Base-by-base conservation (phyloP, 129 eudicot genomes). In the Centaurea solstitialis region DNA sequence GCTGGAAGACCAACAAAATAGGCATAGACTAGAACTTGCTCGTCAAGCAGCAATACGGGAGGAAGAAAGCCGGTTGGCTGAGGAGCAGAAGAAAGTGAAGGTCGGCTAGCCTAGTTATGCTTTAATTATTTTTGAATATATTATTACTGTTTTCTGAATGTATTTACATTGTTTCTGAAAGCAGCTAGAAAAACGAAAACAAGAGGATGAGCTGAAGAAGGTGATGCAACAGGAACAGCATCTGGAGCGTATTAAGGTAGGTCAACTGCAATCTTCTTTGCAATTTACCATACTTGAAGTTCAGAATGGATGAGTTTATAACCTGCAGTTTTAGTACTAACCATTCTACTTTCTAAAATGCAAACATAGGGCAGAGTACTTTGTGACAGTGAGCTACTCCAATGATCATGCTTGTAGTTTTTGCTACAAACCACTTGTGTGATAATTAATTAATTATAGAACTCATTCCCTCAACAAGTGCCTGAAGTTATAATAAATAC, bases 131-230 rank as follows among this genome's bases (percentile, higher is more conserved):
- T 59, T 2, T 13, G 7, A 72, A 39, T 23, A 5, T 28, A 37
- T 70, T 61, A 38, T 57, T 76, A 22, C 72, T 64, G 20, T 24
- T 50, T 50, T 76, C 22, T 77, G 50, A 67, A 33, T 79, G 65
- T 79, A 70, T 85, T 92, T 67, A 74, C 74, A 12, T 30, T 76
- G 28, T 80, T 30, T 80, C 68, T 45, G 75, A 73, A 88, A 62
- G 30, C 97, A 95, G 98, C 50, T 95, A 82, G 97, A 95, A 85
- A 91, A 83, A 82, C 89, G 99, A 72, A 92, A 95, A 81, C 98
- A 89, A 78, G 97, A 95, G 85, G 99, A 95, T 66, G 99, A 95
- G 79, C 80, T 92, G 41, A 95, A 90, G 82, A 93, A 87, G 87
- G 89, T 91, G 80, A 89, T 81, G 98, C 92, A 92, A 84, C 92